phyloP scores from a whole-genome alignment of 177 flowering plant species.

The Vitis hybrid region DNA sequence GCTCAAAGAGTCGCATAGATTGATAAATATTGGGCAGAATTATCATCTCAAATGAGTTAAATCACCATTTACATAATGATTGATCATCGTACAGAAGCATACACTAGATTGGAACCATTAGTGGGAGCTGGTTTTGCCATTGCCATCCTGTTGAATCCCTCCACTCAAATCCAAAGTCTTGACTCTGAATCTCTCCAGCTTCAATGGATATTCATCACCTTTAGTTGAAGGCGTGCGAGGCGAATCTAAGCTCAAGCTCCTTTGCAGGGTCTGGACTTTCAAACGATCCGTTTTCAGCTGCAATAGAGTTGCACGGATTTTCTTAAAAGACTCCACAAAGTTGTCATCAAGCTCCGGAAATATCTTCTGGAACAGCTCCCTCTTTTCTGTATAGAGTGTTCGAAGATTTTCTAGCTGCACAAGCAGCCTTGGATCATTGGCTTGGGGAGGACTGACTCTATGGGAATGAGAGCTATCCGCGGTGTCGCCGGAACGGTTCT shows the following conservation, averaged over 20 bases:
- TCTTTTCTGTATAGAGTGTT: slow-evolving; percentile 9
- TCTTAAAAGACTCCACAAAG: slow-evolving; percentile 16
- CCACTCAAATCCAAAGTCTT: slow-evolving; percentile 2
- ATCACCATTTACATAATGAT: too few species aligned
- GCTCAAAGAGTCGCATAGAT: too few species aligned
- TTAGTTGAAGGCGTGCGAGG: neutral
- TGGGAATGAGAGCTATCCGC: too few species aligned
- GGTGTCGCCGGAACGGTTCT: too few species aligned
- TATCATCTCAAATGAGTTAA: too few species aligned
- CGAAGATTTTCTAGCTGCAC: slow-evolving; percentile 18
- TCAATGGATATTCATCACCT: slow-evolving; percentile 3
- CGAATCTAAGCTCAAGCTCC: slow-evolving; percentile 36
- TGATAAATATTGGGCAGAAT: too few species aligned
- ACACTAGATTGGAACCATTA: too few species aligned
- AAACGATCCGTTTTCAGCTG: neutral
- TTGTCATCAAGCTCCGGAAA: slow-evolving; percentile 16
- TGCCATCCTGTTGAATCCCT: too few species aligned
- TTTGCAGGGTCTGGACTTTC: slow-evolving; percentile 7
- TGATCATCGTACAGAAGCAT: too few species aligned
- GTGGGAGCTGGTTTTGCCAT: too few species aligned
- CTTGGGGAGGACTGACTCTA: too few species aligned
- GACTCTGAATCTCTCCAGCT: slow-evolving; percentile 18
- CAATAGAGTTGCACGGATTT: neutral
- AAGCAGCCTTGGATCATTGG: slow-evolving; percentile 21
- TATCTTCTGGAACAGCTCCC: slow-evolving; percentile 26